A percentile compares a stretch with the other conserved stretches of the same genome.
Evolutionary conservation across 1,284 basidiomycete species (phyloP).

Genomic region (Rhodotorula sp.): DNA sequence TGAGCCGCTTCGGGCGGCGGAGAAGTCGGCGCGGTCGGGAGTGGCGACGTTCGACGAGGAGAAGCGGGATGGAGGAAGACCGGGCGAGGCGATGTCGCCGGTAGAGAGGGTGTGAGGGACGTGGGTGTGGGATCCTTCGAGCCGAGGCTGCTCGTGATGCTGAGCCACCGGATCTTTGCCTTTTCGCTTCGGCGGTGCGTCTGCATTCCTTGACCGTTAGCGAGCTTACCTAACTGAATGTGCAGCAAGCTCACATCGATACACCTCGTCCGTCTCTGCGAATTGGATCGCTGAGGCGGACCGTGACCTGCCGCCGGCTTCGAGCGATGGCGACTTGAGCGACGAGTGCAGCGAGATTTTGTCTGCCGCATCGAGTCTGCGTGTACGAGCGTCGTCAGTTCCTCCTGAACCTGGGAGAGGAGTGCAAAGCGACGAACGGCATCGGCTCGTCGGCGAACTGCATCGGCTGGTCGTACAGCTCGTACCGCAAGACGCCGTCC

Average conservation of each 20-base stretch:
- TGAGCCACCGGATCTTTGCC: neutral
- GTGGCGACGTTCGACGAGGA: neutral
- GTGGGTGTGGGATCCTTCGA: constrained; percentile 12
- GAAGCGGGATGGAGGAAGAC: neutral
- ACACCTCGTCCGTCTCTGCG: constrained; percentile 21
- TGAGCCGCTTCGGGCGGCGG: constrained; percentile 8
- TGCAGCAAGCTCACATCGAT: constrained; percentile 27
- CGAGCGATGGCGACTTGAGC: constrained; percentile 8
- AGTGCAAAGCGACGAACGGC: constrained; percentile 21
- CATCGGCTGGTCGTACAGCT: constrained; percentile 64
- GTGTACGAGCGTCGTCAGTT: constrained; percentile 2
- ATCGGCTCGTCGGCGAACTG: constrained; percentile 53
- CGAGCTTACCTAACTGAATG: neutral
- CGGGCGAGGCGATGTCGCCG: constrained; percentile 12
- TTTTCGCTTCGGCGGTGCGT: neutral
- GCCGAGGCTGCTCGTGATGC: constrained; percentile 15
- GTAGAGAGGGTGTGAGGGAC: neutral
- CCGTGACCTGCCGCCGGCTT: constrained; percentile 4
- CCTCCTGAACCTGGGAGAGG: neutral
- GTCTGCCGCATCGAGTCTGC: constrained; percentile 37
- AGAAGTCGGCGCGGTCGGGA: constrained; percentile 8
- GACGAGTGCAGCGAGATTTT: constrained; percentile 39
- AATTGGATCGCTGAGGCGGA: constrained; percentile 27
- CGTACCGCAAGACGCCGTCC: constrained; percentile 63
- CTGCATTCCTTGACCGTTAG: neutral